Conservation (phyloP, 495 filamentous ascomycete species). For the Neurospora tetrasperma region DNA sequence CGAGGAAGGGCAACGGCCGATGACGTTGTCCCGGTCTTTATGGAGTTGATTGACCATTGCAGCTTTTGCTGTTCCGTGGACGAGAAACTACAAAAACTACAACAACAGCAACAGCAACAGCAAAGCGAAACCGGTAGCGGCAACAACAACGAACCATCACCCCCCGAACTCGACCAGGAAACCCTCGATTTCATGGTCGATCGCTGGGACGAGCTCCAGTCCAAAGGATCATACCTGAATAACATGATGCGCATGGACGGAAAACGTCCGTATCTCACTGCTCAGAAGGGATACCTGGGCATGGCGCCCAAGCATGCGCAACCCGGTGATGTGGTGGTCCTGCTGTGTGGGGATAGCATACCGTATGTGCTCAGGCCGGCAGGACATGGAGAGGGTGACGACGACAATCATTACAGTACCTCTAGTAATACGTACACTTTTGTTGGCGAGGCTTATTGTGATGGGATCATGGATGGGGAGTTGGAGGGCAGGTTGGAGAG, state of each 20-base stretch:
- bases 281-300: constrained; percentile 5
- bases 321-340: constrained; percentile 5
- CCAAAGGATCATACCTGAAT: background rate
- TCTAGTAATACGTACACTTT: background rate
- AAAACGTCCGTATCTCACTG: constrained; percentile 7
- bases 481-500: background rate
- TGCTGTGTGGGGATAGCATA: constrained; percentile 6
- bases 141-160: background rate
- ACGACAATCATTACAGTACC: background rate
- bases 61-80: background rate
- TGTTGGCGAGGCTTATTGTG: constrained; percentile 11
- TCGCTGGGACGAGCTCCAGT: background rate
- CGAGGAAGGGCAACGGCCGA: background rate
- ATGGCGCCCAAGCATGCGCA: constrained; percentile 6
- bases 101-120: background rate
- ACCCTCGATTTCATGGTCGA: background rate
- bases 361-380: constrained; percentile 9
- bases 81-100: background rate
- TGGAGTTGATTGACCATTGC: background rate
- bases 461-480: constrained; percentile 15
- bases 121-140: too few relatives aligned
- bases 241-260: constrained; percentile 1
- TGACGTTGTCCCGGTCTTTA: background rate
- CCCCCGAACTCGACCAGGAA: background rate
- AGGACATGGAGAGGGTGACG: background rate